Base-by-base conservation (phyloP, 192 early-diverging fungal genomes). In the Phlyctochytrium arcticum region DNA sequence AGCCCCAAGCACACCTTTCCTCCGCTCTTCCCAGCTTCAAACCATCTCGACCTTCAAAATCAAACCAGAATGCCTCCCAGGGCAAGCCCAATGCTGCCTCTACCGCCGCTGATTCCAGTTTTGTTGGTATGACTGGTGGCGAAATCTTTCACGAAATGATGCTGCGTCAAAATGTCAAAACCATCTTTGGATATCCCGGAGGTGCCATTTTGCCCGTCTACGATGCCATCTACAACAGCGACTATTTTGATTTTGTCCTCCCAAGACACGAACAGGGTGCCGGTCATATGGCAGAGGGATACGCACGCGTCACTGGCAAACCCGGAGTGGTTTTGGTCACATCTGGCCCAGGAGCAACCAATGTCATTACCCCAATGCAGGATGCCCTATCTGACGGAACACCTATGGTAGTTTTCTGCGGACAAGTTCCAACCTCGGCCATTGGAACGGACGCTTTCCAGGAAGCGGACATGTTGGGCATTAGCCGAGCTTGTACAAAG, bases 101-200 rank as follows among this genome's bases (percentile, higher is more conserved):
- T 26, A 19, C 50, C 50, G 23, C 30, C 27, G 50, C 30, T 29
- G 64, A 66, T 31, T 31, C 64, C 17, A 12, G 89, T 32, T 94
- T 97, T 76, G 87, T 98, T 5, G 96, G 96, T 31, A 89, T 93
- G 86, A 91, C 93, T 26, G 96, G 96, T 54, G 96, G 96, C 44
- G 87, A 97, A 75, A 97, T 98, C 72, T 96, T 98, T 70, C 96
- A 98, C 80, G 92, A 97, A 70, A 97, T 97, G 96, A 94, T 98
- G 93, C 75, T 95, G 54, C 80, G 92, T 37, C 92, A 96, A 49
- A 84, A 81, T 51, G 96, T 98, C 32, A 88, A 94, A 70, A 89
- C 91, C 57, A 80, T 98, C 39, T 98, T 98, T 84, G 96, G 96
- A 15, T 98, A 98, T 71, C 96, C 96, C 23, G 96, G 95, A 57